Evolutionary conservation across 1,284 basidiomycete genomes (phyloP).

Genomic region (Trichosporon sp.): DNA sequence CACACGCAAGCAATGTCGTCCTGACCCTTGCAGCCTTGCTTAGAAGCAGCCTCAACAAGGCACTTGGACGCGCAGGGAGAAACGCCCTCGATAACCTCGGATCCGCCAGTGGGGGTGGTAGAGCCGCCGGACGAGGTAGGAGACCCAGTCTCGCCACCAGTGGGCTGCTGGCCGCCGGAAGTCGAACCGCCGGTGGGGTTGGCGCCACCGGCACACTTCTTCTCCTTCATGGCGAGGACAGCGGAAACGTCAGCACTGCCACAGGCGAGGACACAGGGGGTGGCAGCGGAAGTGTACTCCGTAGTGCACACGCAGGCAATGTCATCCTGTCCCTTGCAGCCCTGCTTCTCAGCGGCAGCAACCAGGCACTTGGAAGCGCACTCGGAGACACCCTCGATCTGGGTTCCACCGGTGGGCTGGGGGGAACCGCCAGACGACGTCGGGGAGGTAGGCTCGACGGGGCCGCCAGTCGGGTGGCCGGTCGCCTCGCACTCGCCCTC

Average conservation of each 20-base stretch:
- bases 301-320: conserved; percentile 21
- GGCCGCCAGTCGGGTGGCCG: conserved; percentile 1
- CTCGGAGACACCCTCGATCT: too few relatives aligned
- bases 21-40: conserved; percentile 13
- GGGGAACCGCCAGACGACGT: neutral
- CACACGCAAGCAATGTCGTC: conserved; percentile 22
- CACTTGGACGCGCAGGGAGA: conserved; percentile 13
- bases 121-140: neutral
- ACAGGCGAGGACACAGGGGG: neutral
- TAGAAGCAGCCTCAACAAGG: neutral
- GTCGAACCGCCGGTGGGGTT: neutral
- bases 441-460: neutral
- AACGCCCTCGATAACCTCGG: neutral
- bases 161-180: neutral
- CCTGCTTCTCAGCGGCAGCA: conserved; percentile 7
- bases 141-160: neutral
- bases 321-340: conserved; percentile 22
- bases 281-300: conserved; percentile 18
- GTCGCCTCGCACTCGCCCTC: conserved; percentile 5
- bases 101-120: neutral
- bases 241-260: too few relatives aligned
- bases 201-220: too few relatives aligned
- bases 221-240: too few relatives aligned
- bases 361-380: conserved; percentile 2
- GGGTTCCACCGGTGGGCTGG: conserved; percentile 3